Evolutionary conservation across 1,284 basidiomycete genomes (phyloP), one percentile per base, ranked within the genome.

Genomic region (Neonothopanus nambi): DNA sequence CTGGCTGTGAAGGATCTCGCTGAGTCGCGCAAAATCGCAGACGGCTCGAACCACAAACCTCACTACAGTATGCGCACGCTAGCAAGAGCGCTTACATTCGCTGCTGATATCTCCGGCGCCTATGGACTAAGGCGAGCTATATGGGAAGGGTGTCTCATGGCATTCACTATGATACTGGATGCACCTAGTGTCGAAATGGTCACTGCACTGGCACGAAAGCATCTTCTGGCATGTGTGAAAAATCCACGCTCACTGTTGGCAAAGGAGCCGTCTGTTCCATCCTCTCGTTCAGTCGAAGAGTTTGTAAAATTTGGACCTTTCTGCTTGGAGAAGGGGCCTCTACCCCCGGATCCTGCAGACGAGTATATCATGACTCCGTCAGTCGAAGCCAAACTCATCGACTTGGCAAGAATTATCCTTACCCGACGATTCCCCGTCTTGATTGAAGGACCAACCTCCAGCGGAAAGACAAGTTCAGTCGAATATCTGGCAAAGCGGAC

Each of bases 31-130:
- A 84, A 88, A 63, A 85, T 99, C 55, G 93, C 95, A 0, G 96
- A 99, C 65, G 96, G 96, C 1, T 87, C 93, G 21, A 98, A 98
- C 62, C 89, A 91, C 57, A 79, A 90, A n/a, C 97, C 97, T 26
- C 94, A 99, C 69, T 99, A 89, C 75, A 98, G 93, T 68, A 96
- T 99, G 89, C 89, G 97, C 39, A 99, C 97, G 0, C 80, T 99
- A 44, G 82, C 93, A 5, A 87, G 97, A 48, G 94, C 96, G 0
- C 77, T 99, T 54, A 93, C 87, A 1, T 99, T 98, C 68, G 91
- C 95, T 0, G 84, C 89, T 1, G 91, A 97, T 62, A 87, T 91
- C 42, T 85, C 91, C 0, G 76, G 80, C 17, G 72, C 79, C 28
- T 98, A 94, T 61, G 88, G 93, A 20, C 72, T 97, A 13, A 85